Conservation (phyloP, 1,139 yeast genomes). For the Meyerozyma carpophila region DNA sequence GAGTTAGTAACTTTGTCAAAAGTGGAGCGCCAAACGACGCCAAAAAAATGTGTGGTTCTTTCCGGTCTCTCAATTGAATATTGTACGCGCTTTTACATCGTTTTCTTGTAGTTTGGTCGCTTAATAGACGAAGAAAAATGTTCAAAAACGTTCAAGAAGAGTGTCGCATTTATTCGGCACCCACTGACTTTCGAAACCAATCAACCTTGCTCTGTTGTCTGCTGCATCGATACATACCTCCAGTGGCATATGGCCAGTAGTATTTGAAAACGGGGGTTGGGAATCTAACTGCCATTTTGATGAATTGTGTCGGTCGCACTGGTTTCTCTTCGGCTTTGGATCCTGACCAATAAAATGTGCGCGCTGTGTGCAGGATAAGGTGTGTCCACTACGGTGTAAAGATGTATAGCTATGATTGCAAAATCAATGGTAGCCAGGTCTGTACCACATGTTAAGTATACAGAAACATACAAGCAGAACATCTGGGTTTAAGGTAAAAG, state of each 20-base stretch:
- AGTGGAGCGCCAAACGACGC: no score
- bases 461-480: no score
- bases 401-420: no score
- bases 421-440: no score
- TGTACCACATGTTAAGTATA: no score
- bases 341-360: neutral
- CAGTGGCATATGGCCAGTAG: constrained; percentile 47
- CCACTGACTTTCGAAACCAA: neutral
- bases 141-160: no score
- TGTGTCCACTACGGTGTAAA: neutral
- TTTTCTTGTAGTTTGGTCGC: no score
- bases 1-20: constrained; percentile 13
- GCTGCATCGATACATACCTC: constrained; percentile 36
- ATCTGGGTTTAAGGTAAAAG: no score
- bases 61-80: no score
- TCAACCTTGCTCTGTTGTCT: neutral
- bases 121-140: no score
- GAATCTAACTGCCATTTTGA: constrained; percentile 17
- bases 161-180: neutral
- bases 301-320: constrained; percentile 1
- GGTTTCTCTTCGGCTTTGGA: neutral
- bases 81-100: no score
- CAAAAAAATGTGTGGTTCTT: no score
- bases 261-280: constrained; percentile 44
- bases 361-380: neutral